Evolutionary conservation across 2,329 filamentous ascomycete genomes (phyloP).

Genomic region (Orbilia javanica): DNA sequence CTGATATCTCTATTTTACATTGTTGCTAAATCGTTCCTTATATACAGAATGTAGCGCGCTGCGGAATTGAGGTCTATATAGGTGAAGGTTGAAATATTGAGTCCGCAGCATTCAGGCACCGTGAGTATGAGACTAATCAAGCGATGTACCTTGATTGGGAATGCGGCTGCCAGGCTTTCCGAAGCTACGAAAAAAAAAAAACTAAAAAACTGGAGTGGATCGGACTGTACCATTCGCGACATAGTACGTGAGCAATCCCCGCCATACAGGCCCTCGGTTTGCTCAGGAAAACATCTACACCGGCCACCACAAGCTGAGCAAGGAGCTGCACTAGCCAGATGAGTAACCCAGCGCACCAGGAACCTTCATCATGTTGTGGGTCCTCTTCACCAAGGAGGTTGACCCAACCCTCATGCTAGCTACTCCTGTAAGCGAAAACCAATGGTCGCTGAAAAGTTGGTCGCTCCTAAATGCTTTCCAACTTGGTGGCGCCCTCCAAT

Average conservation of each 20-base stretch:
- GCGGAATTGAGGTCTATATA: constrained; percentile 27
- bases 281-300: constrained; percentile 21
- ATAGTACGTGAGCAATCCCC: constrained; percentile 12
- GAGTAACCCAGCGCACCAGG: constrained; percentile 12
- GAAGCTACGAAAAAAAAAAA: constrained; percentile 19
- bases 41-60: constrained; percentile 31
- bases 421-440: constrained; percentile 49
- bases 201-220: not conserved
- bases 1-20: constrained; percentile 33
- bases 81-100: not conserved
- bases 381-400: constrained; percentile 22
- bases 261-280: constrained; percentile 24
- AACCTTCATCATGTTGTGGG: constrained; percentile 24
- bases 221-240: not conserved
- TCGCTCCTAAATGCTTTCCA: not conserved
- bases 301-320: constrained; percentile 50
- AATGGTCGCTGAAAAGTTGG: constrained; percentile 32
- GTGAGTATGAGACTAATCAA: constrained; percentile 1
- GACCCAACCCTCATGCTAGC: constrained; percentile 31
- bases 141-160: constrained; percentile 6
- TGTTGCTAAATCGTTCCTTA: constrained; percentile 32
- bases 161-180: constrained; percentile 32
- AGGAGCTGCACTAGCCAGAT: constrained; percentile 39
- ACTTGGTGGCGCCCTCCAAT: constrained; percentile 43
- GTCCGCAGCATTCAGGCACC: constrained; percentile 11